Conservation (phyloP, 495 filamentous ascomycete species). For the Achaetomiella virescens region DNA sequence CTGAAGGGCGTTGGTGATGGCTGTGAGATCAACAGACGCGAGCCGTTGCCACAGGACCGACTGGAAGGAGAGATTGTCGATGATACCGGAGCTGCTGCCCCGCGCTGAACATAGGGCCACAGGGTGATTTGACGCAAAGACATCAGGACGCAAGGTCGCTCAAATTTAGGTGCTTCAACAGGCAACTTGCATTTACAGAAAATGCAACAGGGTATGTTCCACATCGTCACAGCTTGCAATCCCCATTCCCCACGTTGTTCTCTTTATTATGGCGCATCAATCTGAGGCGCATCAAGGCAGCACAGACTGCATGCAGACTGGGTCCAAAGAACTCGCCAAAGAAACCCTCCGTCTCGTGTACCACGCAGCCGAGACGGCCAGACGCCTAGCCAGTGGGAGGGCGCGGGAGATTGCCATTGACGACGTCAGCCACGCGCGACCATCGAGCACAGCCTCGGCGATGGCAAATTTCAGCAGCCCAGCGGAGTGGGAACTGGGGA, state of each 20-base stretch:
- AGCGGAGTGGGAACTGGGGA: background rate
- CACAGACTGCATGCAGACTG: too few relatives aligned
- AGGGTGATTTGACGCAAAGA: too few relatives aligned
- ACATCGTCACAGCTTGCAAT: too few relatives aligned
- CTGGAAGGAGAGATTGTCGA: background rate
- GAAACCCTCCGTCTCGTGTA: conserved; percentile 4
- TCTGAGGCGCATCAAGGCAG: too few relatives aligned
- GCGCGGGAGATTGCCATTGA: background rate
- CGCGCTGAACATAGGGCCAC: background rate
- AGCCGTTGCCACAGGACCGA: background rate
- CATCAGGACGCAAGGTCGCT: too few relatives aligned
- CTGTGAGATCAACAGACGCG: background rate
- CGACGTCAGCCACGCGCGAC: conserved; percentile 2
- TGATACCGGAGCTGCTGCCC: background rate
- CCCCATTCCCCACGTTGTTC: too few relatives aligned
- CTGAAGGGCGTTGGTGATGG: background rate
- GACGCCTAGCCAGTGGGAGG: background rate
- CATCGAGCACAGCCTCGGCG: conserved; percentile 16
- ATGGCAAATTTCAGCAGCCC: conserved; percentile 15
- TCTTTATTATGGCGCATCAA: too few relatives aligned
- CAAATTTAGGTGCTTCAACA: too few relatives aligned
- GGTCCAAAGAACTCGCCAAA: too few relatives aligned
- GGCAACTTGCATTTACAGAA: too few relatives aligned
- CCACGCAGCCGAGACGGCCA: background rate
- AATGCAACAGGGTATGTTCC: too few relatives aligned